Base-by-base conservation (phyloP, 805 yeast genomes). In the Ogataea methanolica region DNA sequence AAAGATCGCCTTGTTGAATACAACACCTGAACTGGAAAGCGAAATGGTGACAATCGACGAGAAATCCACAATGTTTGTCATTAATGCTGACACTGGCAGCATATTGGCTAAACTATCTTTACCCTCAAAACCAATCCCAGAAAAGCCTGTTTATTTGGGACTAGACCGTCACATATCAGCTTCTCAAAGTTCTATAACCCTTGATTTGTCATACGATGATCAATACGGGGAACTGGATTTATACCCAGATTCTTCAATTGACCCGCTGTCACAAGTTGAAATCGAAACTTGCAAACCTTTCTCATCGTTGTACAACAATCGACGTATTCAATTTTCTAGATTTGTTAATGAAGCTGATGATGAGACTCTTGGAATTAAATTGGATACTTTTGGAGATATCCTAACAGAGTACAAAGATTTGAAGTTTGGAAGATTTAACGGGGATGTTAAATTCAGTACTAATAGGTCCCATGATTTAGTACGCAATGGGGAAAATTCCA, bases 201-300 rank as follows among this genome's bases (percentile, higher is more conserved):
- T 38, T 22, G 40, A 21, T 17, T 16, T 15, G 4, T n/a, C 6
- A 2, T n/a, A 29, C 17, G 23, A 26, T 16, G 17, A 38, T 39
- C 21, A 9, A 36, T 1, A 44, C 9, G 40, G 22, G 16, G 46
- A 33, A 19, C 31, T 14, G 4, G 39, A 41, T 6, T n/a, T 16
- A 11, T 36, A 33, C 5, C 41, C 44, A 6, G 56, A 59, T 34
- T 58, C 59, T 19, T 37, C 6, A 16, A 36, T 53, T 29, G 62
- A 62, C 41, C 76, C 76, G 4, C 59, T 79, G 31, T 72, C 79
- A 0, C 75, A 76, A 48, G 73, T 79, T 33, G 85, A 80, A 57
- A 74, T 81, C 45, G 84, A 80, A 53, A 77, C 84, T 0, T 74
- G 82, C 50, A 61, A 56, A 22, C 68, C 69, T 8, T 64, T 50